Percentiles rank a stretch among this genome's conserved stretches.
These are phyloP conservation scores for Diaporthe citri DNA, from an alignment of 2,329 filamentous ascomycete species.

Conservation along the genomic window DNA sequence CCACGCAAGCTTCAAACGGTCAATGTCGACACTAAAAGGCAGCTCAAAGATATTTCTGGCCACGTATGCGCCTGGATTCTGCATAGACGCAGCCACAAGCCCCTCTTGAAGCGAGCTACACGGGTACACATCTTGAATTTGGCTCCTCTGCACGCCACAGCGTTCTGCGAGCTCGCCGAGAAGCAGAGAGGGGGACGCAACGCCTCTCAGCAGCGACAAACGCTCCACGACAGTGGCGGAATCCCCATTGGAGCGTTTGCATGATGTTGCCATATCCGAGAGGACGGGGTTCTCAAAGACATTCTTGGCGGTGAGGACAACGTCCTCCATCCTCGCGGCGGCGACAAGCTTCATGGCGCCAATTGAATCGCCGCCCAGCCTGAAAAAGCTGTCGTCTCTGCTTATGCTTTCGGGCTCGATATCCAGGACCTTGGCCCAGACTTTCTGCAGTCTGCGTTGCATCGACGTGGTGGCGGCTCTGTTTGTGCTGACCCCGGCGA, in stretches of 20 bases:
- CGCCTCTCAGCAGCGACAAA: neutral
- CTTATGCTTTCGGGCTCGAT: conserved; percentile 31
- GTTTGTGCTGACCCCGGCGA: conserved; percentile 2
- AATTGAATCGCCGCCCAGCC: conserved; percentile 49
- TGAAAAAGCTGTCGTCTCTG: conserved; percentile 46
- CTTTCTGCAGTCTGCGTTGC: neutral
- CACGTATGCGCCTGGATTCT: neutral
- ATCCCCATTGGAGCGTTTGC: neutral
- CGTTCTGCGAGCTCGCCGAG: conserved; percentile 9
- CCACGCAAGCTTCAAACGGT: neutral
- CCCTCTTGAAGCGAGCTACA: conserved; percentile 11
- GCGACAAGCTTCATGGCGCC: conserved; percentile 45
- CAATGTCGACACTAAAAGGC: neutral
- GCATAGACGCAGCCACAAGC: conserved; percentile 5
- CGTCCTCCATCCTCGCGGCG: conserved; percentile 21
- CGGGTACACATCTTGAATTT: conserved; percentile 8
- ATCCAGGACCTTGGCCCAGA: conserved; percentile 1
- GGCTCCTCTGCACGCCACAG: neutral
- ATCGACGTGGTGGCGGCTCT: neutral
- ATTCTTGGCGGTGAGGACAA: neutral
- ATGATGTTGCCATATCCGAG: conserved; percentile 10
- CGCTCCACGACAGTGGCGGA: neutral
- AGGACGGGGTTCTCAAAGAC: conserved; percentile 3
- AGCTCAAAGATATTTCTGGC: neutral
- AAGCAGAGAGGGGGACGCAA: neutral